Base-by-base conservation (phyloP, 371 early-diverging fungal genomes). In the Fennellomyces sp. region DNA sequence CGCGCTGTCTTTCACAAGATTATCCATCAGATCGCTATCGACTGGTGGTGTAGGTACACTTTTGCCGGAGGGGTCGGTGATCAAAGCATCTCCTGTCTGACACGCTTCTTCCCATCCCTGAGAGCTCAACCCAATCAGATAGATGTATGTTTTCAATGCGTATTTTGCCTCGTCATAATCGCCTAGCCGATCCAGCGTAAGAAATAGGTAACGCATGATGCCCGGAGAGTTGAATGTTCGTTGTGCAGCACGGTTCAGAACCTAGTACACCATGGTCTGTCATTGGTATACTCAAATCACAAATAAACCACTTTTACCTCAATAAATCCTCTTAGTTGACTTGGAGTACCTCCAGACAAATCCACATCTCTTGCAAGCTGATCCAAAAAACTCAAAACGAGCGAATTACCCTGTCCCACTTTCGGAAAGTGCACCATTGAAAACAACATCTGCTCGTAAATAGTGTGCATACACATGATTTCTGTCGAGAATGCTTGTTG, bases 101-200 rank as follows among this genome's bases (percentile, higher is more conserved):
- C 63, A 61, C 21, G 55, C 51, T 39, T 73, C 72, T 42, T 70
- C 65, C 72, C 72, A 68, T 3, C 64, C 68, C 60, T 68, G 52
- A 2, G 80, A 63, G n/a, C 66, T 72, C 15, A 75, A 50, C 2
- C 75, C 83, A 6, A 82, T 80, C 52, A 88, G 63, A 49, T 80
- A 66, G 36, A 83, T 64, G 64, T 92, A 92, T 0, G 88, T 70
- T 19, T 76, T 66, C 1, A 91, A 62, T 5, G 91, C 89, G 65
- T 90, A 67, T 25, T 84, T 80, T 0, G 91, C 91, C 67, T 92
- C 93, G 29, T 87, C 85, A 67, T 82, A 90, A 54, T 91, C 89
- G n/a, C 92, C 91, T 21, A 86, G 64, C 17, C 70, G 73, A n/a
- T 82, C 67, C 25, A 91, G 70, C 0, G 85, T 73, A 36, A 70